Evolutionary conservation across 331 rosid genomes (phyloP).

Genomic region (Malus hybrid): DNA sequence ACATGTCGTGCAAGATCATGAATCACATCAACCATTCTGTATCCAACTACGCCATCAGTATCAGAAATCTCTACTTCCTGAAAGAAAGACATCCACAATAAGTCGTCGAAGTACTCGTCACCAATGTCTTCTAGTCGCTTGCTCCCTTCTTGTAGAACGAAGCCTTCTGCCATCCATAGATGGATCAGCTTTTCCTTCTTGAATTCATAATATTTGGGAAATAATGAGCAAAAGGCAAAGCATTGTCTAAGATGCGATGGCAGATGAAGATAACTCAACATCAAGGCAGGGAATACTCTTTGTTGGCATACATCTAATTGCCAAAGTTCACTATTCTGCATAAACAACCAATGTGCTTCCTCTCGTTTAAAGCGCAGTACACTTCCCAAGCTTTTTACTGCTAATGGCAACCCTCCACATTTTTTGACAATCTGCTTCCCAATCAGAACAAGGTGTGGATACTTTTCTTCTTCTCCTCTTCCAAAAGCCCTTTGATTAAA

Average conservation of each 20-base stretch:
- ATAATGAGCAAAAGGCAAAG: constrained; percentile 19
- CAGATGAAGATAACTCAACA: constrained; percentile 16
- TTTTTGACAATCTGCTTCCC: constrained; percentile 26
- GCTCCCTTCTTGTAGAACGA: neutral
- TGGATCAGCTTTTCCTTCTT: constrained; percentile 19
- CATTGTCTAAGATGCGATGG: constrained; percentile 10
- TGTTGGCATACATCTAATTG: neutral
- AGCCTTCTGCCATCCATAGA: constrained; percentile 22
- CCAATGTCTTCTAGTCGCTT: constrained; percentile 14
- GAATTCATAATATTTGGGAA: constrained; percentile 14
- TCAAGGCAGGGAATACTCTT: constrained; percentile 13
- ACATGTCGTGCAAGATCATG: too few species aligned
- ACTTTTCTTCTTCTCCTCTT: neutral
- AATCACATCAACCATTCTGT: too few species aligned
- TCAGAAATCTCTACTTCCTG: too few species aligned
- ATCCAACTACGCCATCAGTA: too few species aligned
- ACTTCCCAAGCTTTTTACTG: constrained; percentile 17
- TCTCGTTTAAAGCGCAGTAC: constrained; percentile 15
- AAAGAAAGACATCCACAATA: neutral
- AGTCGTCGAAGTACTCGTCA: constrained; percentile 5
- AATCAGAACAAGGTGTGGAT: neutral
- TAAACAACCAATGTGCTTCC: neutral
- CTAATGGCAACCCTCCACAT: constrained; percentile 24
- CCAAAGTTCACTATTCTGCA: constrained; percentile 21
- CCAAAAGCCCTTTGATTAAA: constrained; percentile 14